phyloP scores from a whole-genome alignment of 257 asterid species.

The Plantago elongata region DNA sequence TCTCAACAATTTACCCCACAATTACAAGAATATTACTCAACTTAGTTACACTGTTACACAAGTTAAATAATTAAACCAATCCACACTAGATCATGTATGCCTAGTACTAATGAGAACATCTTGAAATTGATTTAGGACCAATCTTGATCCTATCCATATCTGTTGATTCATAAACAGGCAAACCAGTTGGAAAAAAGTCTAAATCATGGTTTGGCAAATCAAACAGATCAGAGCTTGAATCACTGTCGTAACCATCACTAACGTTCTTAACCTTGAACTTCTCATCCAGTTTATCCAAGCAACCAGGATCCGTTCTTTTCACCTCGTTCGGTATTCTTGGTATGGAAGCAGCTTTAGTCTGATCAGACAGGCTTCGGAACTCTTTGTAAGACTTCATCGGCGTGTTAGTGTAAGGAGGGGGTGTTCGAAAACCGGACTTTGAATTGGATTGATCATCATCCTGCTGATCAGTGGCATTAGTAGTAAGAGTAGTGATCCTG shows the following conservation, averaged over 20 bases:
- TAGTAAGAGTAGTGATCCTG: conserved; percentile 14
- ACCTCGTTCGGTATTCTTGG: conserved; percentile 9
- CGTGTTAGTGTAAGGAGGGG: conserved; percentile 38
- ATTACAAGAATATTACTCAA: not conserved
- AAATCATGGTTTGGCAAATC: conserved; percentile 72
- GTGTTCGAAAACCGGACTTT: conserved; percentile 43
- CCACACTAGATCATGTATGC: not conserved
- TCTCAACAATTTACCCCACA: not conserved
- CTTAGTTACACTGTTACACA: not conserved
- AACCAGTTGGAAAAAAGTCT: conserved; percentile 35
- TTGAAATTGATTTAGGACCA: conserved; percentile 19
- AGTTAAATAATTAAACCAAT: not conserved
- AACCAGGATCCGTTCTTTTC: conserved; percentile 24
- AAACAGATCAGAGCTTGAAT: conserved; percentile 86
- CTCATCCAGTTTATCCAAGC: conserved; percentile 20
- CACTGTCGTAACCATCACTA: conserved; percentile 65
- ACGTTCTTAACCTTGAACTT: conserved; percentile 20
- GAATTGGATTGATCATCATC: conserved; percentile 26
- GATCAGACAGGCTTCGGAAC: conserved; percentile 25
- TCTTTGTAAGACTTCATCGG: conserved; percentile 48
- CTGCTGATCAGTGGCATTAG: not conserved
- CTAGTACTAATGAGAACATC: not conserved
- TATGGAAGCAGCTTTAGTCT: conserved; percentile 19
- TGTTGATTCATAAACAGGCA: conserved; percentile 54
- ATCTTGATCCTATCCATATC: conserved; percentile 31